Evolutionary conservation across 495 filamentous ascomycete species (phyloP).

Genomic region (Polyplosphaeria fusca): DNA sequence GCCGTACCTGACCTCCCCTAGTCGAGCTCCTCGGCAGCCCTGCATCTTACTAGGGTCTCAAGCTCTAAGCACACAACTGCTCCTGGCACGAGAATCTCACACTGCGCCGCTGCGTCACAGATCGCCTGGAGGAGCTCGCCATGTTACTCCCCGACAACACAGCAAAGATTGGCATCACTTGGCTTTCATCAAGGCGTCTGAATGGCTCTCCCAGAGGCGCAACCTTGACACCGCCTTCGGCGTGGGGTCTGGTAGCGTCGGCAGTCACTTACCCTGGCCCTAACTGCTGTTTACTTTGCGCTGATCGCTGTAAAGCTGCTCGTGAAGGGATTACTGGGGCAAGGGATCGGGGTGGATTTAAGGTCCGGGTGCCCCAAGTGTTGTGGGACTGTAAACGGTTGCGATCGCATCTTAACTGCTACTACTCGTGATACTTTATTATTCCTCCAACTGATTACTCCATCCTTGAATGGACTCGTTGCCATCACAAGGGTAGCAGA

Average conservation of each 20-base stretch:
- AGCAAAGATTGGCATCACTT: conserved; percentile 17
- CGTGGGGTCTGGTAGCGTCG: conserved; percentile 1
- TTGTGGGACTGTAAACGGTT: conserved; percentile 1
- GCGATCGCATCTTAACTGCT: background rate
- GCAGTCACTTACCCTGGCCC: too few species aligned
- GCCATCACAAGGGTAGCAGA: background rate
- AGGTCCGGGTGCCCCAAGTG: conserved; percentile 6
- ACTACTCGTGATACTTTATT: background rate
- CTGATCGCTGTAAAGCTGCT: conserved; percentile 10
- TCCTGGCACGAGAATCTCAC: conserved; percentile 2
- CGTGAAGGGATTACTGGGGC: conserved; percentile 1
- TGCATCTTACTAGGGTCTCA: conserved; percentile 4
- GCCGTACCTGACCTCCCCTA: conserved; percentile 15
- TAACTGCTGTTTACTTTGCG: too few species aligned
- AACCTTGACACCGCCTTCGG: conserved; percentile 10
- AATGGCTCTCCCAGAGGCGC: conserved; percentile 7
- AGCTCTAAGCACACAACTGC: background rate
- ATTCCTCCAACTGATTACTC: background rate
- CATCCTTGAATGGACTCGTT: conserved; percentile 8
- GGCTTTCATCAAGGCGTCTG: background rate
- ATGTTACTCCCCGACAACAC: background rate
- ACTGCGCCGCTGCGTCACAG: conserved; percentile 21
- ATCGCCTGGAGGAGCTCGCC: background rate
- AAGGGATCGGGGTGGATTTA: conserved; percentile 5
- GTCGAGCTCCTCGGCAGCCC: background rate